phyloP scores from a whole-genome alignment of 371 early-diverging fungal species.

The Smittium culicis region DNA sequence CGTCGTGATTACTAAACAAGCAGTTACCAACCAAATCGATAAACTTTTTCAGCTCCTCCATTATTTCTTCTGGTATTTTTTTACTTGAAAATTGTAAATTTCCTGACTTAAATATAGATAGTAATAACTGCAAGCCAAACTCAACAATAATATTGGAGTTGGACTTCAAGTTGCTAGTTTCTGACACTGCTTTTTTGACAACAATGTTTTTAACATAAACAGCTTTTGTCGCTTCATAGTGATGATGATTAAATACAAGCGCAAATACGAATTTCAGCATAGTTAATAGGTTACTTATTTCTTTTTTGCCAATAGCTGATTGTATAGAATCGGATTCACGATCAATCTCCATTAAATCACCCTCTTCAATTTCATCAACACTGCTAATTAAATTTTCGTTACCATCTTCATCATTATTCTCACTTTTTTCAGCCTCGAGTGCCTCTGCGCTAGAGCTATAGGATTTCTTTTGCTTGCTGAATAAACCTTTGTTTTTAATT shows the following conservation, averaged over 20 bases:
- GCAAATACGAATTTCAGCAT: not conserved
- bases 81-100: slow-evolving; percentile 50
- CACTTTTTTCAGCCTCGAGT: not conserved
- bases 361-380: not conserved
- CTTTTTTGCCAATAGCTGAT: not conserved
- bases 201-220: not conserved
- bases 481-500: not conserved
- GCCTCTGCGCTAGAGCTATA: not conserved
- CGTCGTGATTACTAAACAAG: slow-evolving; percentile 60
- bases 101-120: slow-evolving; percentile 36
- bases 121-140: slow-evolving; percentile 56
- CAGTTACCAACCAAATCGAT: slow-evolving; percentile 66
- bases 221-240: not conserved
- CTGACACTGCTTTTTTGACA: not conserved
- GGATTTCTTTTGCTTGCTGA: not conserved
- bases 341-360: not conserved
- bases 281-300: not conserved
- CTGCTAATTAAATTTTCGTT: not conserved
- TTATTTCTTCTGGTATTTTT: slow-evolving; percentile 40
- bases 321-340: not conserved
- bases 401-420: not conserved
- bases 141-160: slow-evolving; percentile 83
- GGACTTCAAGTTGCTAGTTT: slow-evolving; percentile 14
- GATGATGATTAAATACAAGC: not conserved
- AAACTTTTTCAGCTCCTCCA: slow-evolving; percentile 58